These are phyloP conservation scores for Ceratocystiopsis brevicomis DNA, from an alignment of 2,329 filamentous ascomycete species.

Conservation along the genomic window DNA sequence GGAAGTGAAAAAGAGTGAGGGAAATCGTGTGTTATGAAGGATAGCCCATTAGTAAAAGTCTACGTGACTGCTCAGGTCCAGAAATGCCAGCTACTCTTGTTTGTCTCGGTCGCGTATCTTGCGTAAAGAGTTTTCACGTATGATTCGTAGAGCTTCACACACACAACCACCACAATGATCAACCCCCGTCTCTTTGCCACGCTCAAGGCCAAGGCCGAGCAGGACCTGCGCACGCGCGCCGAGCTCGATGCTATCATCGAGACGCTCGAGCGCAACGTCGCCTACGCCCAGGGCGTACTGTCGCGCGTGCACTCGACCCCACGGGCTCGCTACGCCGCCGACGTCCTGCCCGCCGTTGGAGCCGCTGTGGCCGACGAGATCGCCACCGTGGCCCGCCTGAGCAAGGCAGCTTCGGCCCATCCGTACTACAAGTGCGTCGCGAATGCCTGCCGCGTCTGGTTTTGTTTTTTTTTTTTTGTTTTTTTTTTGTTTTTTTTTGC, in stretches of 20 bases:
- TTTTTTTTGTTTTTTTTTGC: too few relatives aligned
- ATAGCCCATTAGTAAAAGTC: too few relatives aligned
- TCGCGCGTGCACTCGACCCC: slow-evolving; percentile 82
- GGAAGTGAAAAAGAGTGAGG: too few relatives aligned
- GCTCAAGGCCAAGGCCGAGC: slow-evolving; percentile 76
- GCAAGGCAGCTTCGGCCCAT: slow-evolving; percentile 57
- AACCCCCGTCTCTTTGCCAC: slow-evolving; percentile 72
- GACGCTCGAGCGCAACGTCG: slow-evolving; percentile 64
- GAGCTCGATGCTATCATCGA: slow-evolving; percentile 67
- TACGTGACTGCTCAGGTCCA: too few relatives aligned
- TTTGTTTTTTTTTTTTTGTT: too few relatives aligned
- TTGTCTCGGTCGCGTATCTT: too few relatives aligned
- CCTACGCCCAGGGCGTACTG: slow-evolving; percentile 63
- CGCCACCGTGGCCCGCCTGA: slow-evolving; percentile 49
- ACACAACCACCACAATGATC: slow-evolving; percentile 32
- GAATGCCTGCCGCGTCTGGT: too few relatives aligned
- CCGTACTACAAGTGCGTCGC: slow-evolving; percentile 67
- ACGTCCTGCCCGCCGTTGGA: slow-evolving; percentile 51
- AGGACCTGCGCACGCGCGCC: slow-evolving; percentile 67
- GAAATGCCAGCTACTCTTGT: too few relatives aligned
- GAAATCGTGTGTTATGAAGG: neutral
- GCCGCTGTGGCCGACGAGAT: slow-evolving; percentile 55
- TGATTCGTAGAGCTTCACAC: neutral
- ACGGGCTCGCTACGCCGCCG: slow-evolving; percentile 33
- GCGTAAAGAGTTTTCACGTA: too few relatives aligned